A percentile compares a stretch with the other conserved stretches of the same genome.
These are phyloP conservation scores for Chlamydomonas schloesseri DNA, from an alignment of 139 green algal species.

Conservation along the genomic window DNA sequence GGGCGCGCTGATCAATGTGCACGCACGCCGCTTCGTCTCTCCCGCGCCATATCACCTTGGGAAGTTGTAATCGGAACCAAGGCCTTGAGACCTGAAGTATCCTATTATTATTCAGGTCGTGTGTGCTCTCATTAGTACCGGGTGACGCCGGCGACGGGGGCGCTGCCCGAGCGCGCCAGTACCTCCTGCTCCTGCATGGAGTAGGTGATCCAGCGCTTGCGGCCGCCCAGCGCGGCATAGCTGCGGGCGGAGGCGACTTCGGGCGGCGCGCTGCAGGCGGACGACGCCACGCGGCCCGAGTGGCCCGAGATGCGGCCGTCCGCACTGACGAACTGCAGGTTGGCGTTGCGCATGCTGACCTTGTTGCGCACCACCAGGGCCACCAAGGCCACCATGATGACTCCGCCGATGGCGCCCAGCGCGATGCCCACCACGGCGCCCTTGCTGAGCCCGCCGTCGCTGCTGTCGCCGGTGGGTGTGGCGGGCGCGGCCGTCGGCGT, in stretches of 20 bases:
- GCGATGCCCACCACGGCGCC: slow-evolving; percentile 35
- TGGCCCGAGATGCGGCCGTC: too few species aligned
- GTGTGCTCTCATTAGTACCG: too few species aligned
- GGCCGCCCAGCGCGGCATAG: background rate
- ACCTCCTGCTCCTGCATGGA: slow-evolving; percentile 21
- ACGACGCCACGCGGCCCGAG: too few species aligned
- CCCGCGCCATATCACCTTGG: too few species aligned
- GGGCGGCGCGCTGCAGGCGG: too few species aligned
- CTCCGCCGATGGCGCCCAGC: slow-evolving; percentile 1
- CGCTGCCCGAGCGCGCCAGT: background rate
- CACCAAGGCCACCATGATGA: background rate
- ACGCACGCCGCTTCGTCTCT: too few species aligned
- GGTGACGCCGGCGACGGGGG: background rate
- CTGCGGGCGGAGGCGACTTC: background rate
- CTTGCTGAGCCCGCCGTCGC: background rate
- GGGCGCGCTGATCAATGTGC: too few species aligned
- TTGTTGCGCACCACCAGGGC: background rate
- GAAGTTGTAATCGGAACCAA: too few species aligned
- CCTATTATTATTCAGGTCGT: too few species aligned
- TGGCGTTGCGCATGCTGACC: background rate
- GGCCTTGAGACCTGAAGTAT: too few species aligned
- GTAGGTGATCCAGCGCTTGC: slow-evolving; percentile 33
- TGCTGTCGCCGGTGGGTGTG: background rate
- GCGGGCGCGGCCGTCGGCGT: too few species aligned
- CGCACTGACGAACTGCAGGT: background rate